phyloP scores from a whole-genome alignment of 106 monocot genomes.

The Iris macrosiphon region DNA sequence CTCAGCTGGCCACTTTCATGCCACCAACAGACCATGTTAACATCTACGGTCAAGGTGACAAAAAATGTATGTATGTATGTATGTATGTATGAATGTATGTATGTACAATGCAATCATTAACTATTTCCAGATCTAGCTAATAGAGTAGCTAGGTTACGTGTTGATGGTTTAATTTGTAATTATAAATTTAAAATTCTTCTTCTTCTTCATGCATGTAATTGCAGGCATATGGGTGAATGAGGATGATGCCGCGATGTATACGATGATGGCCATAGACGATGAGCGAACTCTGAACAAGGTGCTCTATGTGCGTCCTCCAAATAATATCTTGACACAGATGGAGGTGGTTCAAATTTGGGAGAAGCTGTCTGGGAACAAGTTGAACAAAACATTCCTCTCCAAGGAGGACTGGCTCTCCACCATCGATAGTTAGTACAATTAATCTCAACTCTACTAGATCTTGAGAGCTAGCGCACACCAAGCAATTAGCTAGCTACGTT shows the following conservation, averaged over 20 bases:
- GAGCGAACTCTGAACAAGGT: conserved; percentile 30
- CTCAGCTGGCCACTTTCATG: conserved; percentile 24
- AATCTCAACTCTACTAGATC: no score
- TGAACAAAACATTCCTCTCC: conserved; percentile 21
- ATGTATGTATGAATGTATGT: no score
- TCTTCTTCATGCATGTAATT: not conserved
- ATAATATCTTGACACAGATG: conserved; percentile 30
- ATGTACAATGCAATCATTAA: no score
- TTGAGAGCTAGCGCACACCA: no score
- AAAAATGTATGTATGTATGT: conserved; percentile 3
- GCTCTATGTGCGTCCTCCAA: conserved; percentile 27
- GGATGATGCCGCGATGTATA: conserved; percentile 27
- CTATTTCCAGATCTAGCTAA: no score
- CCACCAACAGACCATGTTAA: conserved; percentile 23
- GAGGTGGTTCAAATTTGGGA: conserved; percentile 34
- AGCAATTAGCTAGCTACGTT: no score
- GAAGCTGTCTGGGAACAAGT: conserved; percentile 24
- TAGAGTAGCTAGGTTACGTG: no score
- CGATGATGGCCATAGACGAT: conserved; percentile 21
- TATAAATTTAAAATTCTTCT: no score
- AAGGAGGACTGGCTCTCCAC: conserved; percentile 19
- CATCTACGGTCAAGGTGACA: conserved; percentile 32
- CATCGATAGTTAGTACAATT: conserved; percentile 21
- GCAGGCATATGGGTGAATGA: conserved; percentile 36
- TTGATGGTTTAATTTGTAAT: no score